Evolutionary conservation across 2,329 filamentous ascomycete species (phyloP).

Genomic region (Alternaria sp.): DNA sequence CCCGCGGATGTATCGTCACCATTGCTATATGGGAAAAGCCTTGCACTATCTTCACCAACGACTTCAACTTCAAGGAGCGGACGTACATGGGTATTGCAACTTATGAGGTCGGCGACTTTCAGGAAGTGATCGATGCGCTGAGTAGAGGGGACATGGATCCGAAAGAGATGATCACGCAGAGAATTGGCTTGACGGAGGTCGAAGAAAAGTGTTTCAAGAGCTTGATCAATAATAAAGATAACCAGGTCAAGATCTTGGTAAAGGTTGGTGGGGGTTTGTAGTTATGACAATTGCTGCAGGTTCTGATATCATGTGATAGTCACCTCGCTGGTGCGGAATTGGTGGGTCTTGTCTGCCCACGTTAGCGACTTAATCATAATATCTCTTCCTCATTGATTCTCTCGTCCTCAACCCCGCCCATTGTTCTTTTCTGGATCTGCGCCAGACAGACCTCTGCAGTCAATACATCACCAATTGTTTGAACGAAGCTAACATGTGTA

Average conservation of each 20-base stretch:
- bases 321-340: neutral
- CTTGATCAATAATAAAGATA: constrained; percentile 60
- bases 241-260: constrained; percentile 60
- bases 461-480: neutral
- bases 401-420: neutral
- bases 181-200: constrained; percentile 57
- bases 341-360: neutral
- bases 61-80: constrained; percentile 62
- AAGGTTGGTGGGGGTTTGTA: constrained; percentile 43
- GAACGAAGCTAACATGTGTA: too few relatives aligned
- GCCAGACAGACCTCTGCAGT: neutral
- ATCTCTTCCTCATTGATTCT: neutral
- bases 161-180: constrained; percentile 60
- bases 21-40: constrained; percentile 65
- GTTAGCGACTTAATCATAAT: neutral
- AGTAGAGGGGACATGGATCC: constrained; percentile 56
- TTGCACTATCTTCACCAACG: constrained; percentile 60
- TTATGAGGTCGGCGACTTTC: constrained; percentile 62
- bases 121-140: constrained; percentile 57
- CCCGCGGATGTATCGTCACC: constrained; percentile 62
- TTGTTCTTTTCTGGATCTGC: neutral
- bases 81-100: constrained; percentile 63
- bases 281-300: neutral
- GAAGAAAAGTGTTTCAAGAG: constrained; percentile 59
- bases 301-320: neutral